These are phyloP conservation scores for Exophiala aquamarina DNA, from an alignment of 2,329 filamentous ascomycete genomes.

Conservation along the genomic window DNA sequence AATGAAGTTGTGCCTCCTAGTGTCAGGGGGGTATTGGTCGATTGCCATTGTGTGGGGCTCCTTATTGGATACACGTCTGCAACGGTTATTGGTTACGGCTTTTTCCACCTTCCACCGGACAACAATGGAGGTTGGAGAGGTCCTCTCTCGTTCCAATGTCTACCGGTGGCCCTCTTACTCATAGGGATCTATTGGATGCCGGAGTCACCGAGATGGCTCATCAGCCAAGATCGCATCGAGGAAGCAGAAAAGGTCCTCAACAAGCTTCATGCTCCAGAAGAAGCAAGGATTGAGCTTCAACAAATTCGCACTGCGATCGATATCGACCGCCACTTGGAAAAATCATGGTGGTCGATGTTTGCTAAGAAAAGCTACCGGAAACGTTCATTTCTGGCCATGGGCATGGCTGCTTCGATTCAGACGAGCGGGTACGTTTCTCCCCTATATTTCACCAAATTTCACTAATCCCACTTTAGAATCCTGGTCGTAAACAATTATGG, in stretches of 20 bases:
- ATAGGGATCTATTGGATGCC: slow-evolving; percentile 48
- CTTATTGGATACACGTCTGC: slow-evolving; percentile 19
- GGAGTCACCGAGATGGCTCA: slow-evolving; percentile 60
- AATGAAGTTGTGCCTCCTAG: slow-evolving; percentile 14
- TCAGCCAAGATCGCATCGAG: slow-evolving; percentile 55
- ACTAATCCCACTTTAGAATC: slow-evolving; percentile 36
- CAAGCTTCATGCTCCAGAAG: slow-evolving; percentile 7
- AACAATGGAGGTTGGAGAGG: slow-evolving; percentile 18
- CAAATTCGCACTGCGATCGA: slow-evolving; percentile 11
- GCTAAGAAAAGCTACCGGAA: slow-evolving; percentile 21
- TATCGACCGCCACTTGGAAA: slow-evolving; percentile 11
- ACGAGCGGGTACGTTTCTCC: slow-evolving; percentile 46
- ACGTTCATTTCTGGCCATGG: slow-evolving; percentile 12
- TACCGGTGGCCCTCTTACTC: slow-evolving; percentile 10
- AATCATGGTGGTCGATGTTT: slow-evolving; percentile 17
- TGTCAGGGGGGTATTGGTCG: slow-evolving; percentile 13
- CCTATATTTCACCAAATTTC: neutral
- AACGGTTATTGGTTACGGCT: slow-evolving; percentile 13
- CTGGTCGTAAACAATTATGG: slow-evolving; percentile 49
- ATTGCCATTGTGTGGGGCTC: slow-evolving; percentile 16
- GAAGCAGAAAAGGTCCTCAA: slow-evolving; percentile 43
- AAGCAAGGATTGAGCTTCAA: slow-evolving; percentile 5
- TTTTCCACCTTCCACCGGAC: slow-evolving; percentile 15
- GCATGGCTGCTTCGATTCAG: slow-evolving; percentile 18
- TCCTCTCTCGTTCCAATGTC: slow-evolving; percentile 11